Percentiles rank a stretch among this genome's conserved stretches.
Evolutionary conservation across 2,329 filamentous ascomycete genomes (phyloP).

Genomic region (Aspergillus sclerotialis): DNA sequence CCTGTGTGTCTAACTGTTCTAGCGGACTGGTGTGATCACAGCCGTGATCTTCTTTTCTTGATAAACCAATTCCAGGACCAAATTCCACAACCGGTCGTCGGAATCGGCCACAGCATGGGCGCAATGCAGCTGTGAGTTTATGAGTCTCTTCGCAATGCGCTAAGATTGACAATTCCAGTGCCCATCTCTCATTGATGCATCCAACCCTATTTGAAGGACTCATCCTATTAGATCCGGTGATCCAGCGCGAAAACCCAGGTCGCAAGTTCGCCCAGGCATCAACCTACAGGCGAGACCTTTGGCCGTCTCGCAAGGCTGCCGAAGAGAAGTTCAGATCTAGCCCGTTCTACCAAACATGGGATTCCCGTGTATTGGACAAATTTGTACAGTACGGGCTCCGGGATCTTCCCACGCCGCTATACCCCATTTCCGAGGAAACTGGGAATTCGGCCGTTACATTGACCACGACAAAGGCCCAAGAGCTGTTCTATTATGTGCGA

Average conservation of each 20-base stretch:
- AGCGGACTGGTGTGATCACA: conserved; percentile 50
- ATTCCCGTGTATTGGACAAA: conserved; percentile 62
- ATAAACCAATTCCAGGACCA: conserved; percentile 5
- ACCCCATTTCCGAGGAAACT: not conserved
- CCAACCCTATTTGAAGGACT: conserved; percentile 66
- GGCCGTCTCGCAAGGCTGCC: conserved; percentile 63
- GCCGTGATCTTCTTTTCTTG: conserved; percentile 65
- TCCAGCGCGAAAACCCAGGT: conserved; percentile 32
- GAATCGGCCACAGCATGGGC: conserved; percentile 76
- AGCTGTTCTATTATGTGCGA: conserved; percentile 45
- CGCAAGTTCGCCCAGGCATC: conserved; percentile 31
- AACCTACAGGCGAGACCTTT: conserved; percentile 60
- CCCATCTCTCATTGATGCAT: conserved; percentile 62
- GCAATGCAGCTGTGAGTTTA: conserved; percentile 50
- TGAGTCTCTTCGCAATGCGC: not conserved
- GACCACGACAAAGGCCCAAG: conserved; percentile 72
- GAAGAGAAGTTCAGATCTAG: conserved; percentile 53
- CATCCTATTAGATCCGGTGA: conserved; percentile 67
- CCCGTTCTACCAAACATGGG: conserved; percentile 68
- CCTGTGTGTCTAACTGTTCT: conserved; percentile 53
- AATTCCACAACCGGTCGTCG: conserved; percentile 54
- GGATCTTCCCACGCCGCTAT: conserved; percentile 47
- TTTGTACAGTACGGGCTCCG: conserved; percentile 63
- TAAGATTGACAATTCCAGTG: conserved; percentile 10
- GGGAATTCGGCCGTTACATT: conserved; percentile 47